Conservation (phyloP, 208 protist genomes). For the Kentomonas sorsogonicus region DNA sequence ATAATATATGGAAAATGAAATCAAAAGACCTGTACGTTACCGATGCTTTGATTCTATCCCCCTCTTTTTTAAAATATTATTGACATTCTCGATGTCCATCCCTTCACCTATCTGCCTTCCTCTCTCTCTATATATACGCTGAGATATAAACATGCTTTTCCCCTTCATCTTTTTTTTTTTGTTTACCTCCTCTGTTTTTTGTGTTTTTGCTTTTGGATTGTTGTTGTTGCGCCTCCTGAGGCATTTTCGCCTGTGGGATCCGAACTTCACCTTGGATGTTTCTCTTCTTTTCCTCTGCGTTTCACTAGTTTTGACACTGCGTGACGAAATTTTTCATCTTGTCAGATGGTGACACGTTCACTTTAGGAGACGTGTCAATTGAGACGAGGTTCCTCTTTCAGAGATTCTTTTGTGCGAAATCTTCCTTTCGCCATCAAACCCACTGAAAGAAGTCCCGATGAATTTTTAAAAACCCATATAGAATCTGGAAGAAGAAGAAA, state of each 20-base stretch:
- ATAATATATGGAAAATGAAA: constrained; percentile 7
- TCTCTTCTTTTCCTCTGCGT: too few species aligned
- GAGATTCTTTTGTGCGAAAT: too few species aligned
- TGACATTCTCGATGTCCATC: too few species aligned
- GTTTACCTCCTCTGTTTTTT: not conserved
- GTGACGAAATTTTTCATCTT: too few species aligned
- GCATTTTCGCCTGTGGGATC: too few species aligned
- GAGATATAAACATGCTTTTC: not conserved
- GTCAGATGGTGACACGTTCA: too few species aligned
- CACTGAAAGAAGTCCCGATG: constrained; percentile 1
- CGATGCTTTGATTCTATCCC: not conserved
- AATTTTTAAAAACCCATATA: constrained; percentile 16
- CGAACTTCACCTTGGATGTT: too few species aligned
- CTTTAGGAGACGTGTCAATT: too few species aligned
- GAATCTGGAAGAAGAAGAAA: constrained; percentile 18
- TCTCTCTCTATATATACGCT: constrained; percentile 5
- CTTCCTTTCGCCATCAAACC: too few species aligned
- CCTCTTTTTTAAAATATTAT: constrained; percentile 8
- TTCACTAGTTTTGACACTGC: too few species aligned
- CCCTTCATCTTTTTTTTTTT: not conserved
- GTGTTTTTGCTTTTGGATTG: not conserved
- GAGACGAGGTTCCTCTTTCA: too few species aligned
- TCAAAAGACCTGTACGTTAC: not conserved
- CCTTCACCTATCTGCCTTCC: constrained; percentile 5
- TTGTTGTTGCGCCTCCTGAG: not conserved